Evolutionary conservation across 352 stramenopile genomes (phyloP).

Genomic region (Phytopythium delawarense): DNA sequence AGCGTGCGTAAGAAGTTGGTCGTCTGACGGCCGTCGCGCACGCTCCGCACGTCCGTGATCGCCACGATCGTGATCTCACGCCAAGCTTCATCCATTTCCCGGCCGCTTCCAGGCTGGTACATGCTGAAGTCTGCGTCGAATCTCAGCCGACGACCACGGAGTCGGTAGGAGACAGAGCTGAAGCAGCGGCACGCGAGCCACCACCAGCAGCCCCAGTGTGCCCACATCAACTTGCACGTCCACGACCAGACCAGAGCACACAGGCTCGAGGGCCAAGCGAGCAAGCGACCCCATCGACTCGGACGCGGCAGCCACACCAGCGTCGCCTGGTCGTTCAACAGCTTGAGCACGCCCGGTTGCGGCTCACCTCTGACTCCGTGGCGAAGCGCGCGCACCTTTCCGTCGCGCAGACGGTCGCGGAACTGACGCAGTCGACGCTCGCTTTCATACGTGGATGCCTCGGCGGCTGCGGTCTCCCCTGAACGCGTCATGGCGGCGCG

Average conservation of each 20-base stretch:
- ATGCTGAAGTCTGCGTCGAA: neutral
- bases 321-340: slow-evolving; percentile 61
- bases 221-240: neutral
- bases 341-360: slow-evolving; percentile 42
- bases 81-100: neutral
- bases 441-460: slow-evolving; percentile 10
- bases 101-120: neutral
- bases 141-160: neutral
- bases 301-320: slow-evolving; percentile 49
- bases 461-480: neutral
- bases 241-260: neutral
- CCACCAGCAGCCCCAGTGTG: neutral
- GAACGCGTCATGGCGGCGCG: slow-evolving; percentile 10
- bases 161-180: neutral
- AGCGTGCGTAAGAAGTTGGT: slow-evolving; percentile 81
- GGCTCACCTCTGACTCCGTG: slow-evolving; percentile 51
- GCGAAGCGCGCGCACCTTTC: slow-evolving; percentile 35
- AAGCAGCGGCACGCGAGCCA: neutral
- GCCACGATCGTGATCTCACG: slow-evolving; percentile 17
- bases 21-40: slow-evolving; percentile 66
- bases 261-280: neutral
- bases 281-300: slow-evolving; percentile 5
- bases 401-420: slow-evolving; percentile 61
- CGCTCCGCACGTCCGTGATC: slow-evolving; percentile 47
- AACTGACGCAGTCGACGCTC: slow-evolving; percentile 31